Base-by-base conservation (phyloP, 495 filamentous ascomycete species). In the Penicillium cosmopolitanum region DNA sequence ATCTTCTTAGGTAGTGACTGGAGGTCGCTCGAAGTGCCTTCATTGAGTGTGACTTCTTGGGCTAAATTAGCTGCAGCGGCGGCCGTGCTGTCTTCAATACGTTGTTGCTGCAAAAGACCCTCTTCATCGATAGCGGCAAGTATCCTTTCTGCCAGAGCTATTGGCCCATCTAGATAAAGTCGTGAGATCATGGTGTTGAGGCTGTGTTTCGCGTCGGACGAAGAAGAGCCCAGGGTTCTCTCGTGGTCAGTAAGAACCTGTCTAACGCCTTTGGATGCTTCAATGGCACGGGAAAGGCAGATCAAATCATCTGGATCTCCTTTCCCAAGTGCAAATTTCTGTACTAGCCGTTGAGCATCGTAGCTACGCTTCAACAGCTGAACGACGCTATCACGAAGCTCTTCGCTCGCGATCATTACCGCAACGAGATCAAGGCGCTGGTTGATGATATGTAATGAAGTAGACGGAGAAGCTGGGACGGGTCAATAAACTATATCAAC, bases 241-340 rank as follows among this genome's bases (percentile, higher is more conserved):
- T 44, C 51, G 60, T 70, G 50, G 23, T 56, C 48, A 2, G 60
- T 64, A 16, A 90, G 63, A 2, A 84, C 63, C 36, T 77, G 67
- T 31, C 82, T 82, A 43, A 97, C 87, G 6, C 88, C 82, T 33
- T 86, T 81, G 2, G 92, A 93, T 5, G 90, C 89, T 55, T 87
- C 79, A 57, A 98, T 89, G 0, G 95, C 96, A 53, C 83, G 85
- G 4, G 90, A 90, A 12, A 99, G 80, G 19, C 84, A 86, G 16
- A 98, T 78, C 23, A 99, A 78, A 67, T 98, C 95, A 71, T 97
- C 94, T n/a, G 94, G 80, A 62, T 97, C 91, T n/a, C 94, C 95
- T 51, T 90, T 84, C 15, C 93, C 93, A 9, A 97, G 79, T 2
- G 94, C 88, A 63, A 99, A 97, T 60, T 92, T 96, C 67, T 97